Evolutionary conservation across 1,284 basidiomycete species (phyloP), one percentile per base, ranked within the genome.

Genomic region (Ustilago crameri): DNA sequence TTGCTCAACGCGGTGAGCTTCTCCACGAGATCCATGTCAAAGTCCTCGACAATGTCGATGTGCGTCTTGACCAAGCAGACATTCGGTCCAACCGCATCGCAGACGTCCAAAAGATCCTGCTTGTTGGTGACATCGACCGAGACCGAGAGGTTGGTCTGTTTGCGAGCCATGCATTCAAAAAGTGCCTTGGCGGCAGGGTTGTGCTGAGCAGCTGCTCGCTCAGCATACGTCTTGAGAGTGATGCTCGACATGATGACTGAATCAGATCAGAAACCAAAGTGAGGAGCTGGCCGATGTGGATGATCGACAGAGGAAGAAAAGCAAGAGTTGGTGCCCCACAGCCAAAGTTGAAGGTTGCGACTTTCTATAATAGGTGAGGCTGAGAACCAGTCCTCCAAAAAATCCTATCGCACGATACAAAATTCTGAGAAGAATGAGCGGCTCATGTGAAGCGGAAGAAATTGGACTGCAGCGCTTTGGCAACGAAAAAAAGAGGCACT

Each of bases 61-160:
- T 99, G 96, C 0, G 96, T 98, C 95, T 98, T 98, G 86, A 98
- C 89, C 67, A 97, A 89, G 87, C 93, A 97, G 73, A 93, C 90
- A 78, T 90, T 90, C 8, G 91, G 91, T 2, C 92, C 95, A 61
- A 97, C 94, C 22, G 89, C 88, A 72, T 95, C 90, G 75, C 96
- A 90, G 75, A 99, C 91, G 51, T 88, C 87, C 51, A 98, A 87
- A 76, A 98, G 90, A 77, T 93, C 91, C 18, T 86, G 87, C 66
- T 90, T 88, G 66, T 87, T 90, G 8, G 92, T 93, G 37, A 98
- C 93, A 85, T 99, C 96, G 26, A 98, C 93, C 75, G 92, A 94
- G 65, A 98, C 93, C 55, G 93, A 93, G 20, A 98, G 88, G 84
- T 98, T 98, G 24, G 92, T 89, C 82, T 91, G 87, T 84, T 99